A percentile compares a stretch with the other conserved stretches of the same genome.
Evolutionary conservation across 1,284 basidiomycete genomes (phyloP).

Genomic region (Limonomyces culmigenus): DNA sequence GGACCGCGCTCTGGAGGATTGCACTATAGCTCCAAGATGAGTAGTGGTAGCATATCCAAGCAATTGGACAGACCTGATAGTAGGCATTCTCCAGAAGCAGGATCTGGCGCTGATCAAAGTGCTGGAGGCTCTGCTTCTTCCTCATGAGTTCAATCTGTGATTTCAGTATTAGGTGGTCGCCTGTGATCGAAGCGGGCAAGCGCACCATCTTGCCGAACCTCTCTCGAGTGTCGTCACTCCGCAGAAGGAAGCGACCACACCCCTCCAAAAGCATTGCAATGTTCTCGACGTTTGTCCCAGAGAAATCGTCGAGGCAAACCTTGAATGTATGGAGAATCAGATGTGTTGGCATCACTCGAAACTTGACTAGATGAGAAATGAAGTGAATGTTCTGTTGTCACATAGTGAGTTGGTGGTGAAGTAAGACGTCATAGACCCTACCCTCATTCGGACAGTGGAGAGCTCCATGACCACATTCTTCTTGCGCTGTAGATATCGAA

Average conservation of each 20-base stretch:
- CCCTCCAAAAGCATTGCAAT: constrained; percentile 84
- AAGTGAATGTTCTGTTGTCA: constrained; percentile 67
- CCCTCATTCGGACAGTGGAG: constrained; percentile 70
- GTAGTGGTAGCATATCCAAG: no score
- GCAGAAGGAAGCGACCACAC: constrained; percentile 84
- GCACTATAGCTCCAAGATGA: no score
- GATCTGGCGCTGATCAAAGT: constrained; percentile 82
- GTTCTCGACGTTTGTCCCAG: constrained; percentile 85
- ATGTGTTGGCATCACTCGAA: constrained; percentile 83
- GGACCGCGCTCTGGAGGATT: constrained; percentile 92
- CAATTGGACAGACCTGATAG: no score
- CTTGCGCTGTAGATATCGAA: constrained; percentile 91
- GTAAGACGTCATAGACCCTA: constrained; percentile 24
- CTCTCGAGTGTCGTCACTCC: constrained; percentile 76
- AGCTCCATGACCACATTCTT: constrained; percentile 84
- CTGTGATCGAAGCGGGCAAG: no score
- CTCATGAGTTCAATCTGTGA: constrained; percentile 81
- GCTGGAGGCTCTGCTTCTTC: constrained; percentile 83
- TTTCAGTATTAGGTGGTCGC: no score
- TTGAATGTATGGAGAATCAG: constrained; percentile 93
- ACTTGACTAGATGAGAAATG: constrained; percentile 88
- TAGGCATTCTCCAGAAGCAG: constrained; percentile 95
- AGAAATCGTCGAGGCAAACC: constrained; percentile 92
- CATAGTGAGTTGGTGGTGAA: not conserved
- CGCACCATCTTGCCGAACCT: constrained; percentile 70